These are phyloP conservation scores for Fragaria ananassa DNA, from an alignment of 306 rosid genomes.

Conservation along the genomic window DNA sequence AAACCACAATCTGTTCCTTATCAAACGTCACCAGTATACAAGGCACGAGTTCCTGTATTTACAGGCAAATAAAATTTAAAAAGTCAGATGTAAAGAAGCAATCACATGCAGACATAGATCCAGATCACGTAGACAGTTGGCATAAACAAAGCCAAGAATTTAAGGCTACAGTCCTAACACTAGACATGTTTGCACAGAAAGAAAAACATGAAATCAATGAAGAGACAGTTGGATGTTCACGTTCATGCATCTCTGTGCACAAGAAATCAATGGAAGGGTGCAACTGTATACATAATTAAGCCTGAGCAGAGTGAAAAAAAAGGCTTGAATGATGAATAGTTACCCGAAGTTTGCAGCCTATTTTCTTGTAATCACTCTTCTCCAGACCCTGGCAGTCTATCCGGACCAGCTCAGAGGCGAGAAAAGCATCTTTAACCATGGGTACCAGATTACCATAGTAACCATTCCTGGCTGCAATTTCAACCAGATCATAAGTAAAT, in stretches of 20 bases:
- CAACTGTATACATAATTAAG: background rate
- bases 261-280: background rate
- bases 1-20: slow-evolving; percentile 78
- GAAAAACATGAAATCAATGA: background rate
- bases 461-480: slow-evolving; percentile 80
- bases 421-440: slow-evolving; percentile 94
- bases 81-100: background rate
- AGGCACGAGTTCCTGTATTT: slow-evolving; percentile 80
- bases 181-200: background rate
- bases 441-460: slow-evolving; percentile 74
- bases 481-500: slow-evolving; percentile 29
- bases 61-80: background rate
- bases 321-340: background rate
- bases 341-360: slow-evolving; percentile 95
- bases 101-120: background rate
- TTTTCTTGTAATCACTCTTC: slow-evolving; percentile 91
- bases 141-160: background rate
- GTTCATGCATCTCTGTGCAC: background rate
- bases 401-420: slow-evolving; percentile 62
- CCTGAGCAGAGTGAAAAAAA: background rate
- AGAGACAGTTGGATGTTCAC: background rate
- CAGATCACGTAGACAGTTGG: background rate
- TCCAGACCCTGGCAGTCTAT: slow-evolving; percentile 84
- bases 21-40: slow-evolving; percentile 86
- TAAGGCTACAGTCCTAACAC: background rate